Evolutionary conservation across 2,329 filamentous ascomycete genomes (phyloP), one percentile per base, ranked within the genome.

Genomic region (Mollisiaceae sp.): DNA sequence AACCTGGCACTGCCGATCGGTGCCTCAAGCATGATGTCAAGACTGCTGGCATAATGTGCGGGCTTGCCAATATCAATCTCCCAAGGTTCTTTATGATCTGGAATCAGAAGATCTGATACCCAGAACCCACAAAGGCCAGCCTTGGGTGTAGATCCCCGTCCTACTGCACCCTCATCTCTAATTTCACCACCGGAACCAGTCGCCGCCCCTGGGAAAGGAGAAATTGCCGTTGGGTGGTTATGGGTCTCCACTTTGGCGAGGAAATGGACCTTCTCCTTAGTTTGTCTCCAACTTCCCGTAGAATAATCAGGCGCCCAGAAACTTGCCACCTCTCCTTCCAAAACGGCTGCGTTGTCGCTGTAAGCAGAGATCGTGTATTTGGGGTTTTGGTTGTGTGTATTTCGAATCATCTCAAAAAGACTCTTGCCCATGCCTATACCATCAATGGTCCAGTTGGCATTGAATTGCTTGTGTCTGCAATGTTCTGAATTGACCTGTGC

Each of bases 401-500:
- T 97, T 71, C 91, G 87, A 76, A 99, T 99, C 95, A 99, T 98
- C 41, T 89, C 89, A 75, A 99, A 99, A 8, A 99, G 84, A 70
- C 90, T 94, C 76, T 91, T 86, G 55, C 87, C 85, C 84, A 94
- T 95, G 69, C 84, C 81, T 71, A 91, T 83, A 60, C 94, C 94
- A 77, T 99, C 94, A 73, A 99, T 96, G 18, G 90, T 95, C 93
- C 95, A 99, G 65, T 89, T 90, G 35, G 95, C 94, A 78, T 99
- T 99, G 86, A 99, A 99, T 73, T 96, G 91, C 82, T 97, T 97
- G 67, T 83, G 80, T 59, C 79, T 75, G 67, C 77, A 97, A 79
- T 98, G 94, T 83, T 99, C 95, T 2, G 94, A 98, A 82, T 98
- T 98, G 77, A 99, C 94, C 80, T 99, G 95, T 18, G 94, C 94